Evolutionary conservation across 2,329 filamentous ascomycete species (phyloP).

Genomic region (Rutstroemia sp.): DNA sequence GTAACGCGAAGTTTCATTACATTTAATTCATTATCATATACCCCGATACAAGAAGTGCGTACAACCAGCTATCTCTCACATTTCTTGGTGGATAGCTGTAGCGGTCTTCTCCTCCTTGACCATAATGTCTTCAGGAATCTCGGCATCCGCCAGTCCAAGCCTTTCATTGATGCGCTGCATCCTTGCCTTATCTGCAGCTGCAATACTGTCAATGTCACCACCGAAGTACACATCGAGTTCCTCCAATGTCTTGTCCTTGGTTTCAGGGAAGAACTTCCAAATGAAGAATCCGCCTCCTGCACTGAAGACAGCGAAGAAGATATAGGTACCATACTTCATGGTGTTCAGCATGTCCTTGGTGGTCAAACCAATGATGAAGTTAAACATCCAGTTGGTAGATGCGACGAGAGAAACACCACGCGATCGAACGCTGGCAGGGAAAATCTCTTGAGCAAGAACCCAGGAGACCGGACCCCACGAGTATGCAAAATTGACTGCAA

Average conservation of each 20-base stretch:
- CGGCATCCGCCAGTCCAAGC: conserved; percentile 22
- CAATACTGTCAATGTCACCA: conserved; percentile 26
- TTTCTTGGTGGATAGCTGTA: not conserved
- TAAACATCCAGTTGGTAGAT: conserved; percentile 38
- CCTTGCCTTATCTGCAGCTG: conserved; percentile 28
- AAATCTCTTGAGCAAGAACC: conserved; percentile 33
- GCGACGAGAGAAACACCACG: conserved; percentile 36
- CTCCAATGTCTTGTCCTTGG: conserved; percentile 44
- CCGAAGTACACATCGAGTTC: conserved; percentile 42
- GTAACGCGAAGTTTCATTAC: too few species aligned
- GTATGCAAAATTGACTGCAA: conserved; percentile 26
- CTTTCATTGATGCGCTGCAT: conserved; percentile 22
- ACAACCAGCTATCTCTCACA: not conserved
- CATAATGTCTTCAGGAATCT: conserved; percentile 23
- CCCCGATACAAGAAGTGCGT: too few species aligned
- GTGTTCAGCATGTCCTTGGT: conserved; percentile 35
- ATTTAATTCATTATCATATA: too few species aligned
- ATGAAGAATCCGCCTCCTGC: conserved; percentile 39
- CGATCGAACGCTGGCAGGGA: conserved; percentile 33
- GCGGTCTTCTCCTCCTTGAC: conserved; percentile 1
- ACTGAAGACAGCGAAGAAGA: conserved; percentile 47
- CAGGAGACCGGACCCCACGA: conserved; percentile 31
- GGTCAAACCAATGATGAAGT: conserved; percentile 41
- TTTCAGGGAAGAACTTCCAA: conserved; percentile 46
- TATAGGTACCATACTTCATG: conserved; percentile 45